These are phyloP conservation scores for Dioscorea zingiberensis DNA, from an alignment of 106 monocot genomes.

Conservation along the genomic window DNA sequence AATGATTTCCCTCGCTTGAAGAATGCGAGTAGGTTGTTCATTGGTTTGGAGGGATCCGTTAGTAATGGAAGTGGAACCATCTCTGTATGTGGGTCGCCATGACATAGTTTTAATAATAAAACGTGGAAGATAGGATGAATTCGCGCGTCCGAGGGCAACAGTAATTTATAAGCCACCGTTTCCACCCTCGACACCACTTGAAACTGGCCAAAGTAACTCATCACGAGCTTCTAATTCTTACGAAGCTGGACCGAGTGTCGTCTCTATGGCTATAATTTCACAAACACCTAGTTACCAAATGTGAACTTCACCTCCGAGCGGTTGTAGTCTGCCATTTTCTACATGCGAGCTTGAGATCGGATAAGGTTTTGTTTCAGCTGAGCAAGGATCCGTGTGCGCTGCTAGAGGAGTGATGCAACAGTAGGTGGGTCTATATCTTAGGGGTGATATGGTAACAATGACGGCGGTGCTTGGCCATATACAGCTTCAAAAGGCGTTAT, in stretches of 20 bases:
- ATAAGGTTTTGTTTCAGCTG: background rate
- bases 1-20: too few species aligned
- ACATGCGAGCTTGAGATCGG: background rate
- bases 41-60: too few species aligned
- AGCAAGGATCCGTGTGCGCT: background rate
- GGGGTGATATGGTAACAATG: background rate
- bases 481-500: background rate
- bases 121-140: conserved; percentile 10
- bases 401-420: background rate
- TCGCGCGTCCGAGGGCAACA: background rate
- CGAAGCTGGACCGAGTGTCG: background rate
- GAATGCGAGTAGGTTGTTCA: too few species aligned
- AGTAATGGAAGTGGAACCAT: too few species aligned
- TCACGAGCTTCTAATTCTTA: background rate
- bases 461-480: background rate
- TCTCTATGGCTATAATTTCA: background rate
- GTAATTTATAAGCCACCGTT: background rate
- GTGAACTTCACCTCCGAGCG: background rate
- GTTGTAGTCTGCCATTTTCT: background rate
- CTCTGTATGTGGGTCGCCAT: too few species aligned
- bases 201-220: background rate
- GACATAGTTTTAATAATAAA: background rate
- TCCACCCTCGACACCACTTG: background rate
- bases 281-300: conserved; percentile 1
- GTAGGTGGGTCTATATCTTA: background rate